A percentile compares a stretch with the other conserved stretches of the same genome.
Evolutionary conservation across 306 rosid genomes (phyloP).

Genomic region (Glycine tomentella): DNA sequence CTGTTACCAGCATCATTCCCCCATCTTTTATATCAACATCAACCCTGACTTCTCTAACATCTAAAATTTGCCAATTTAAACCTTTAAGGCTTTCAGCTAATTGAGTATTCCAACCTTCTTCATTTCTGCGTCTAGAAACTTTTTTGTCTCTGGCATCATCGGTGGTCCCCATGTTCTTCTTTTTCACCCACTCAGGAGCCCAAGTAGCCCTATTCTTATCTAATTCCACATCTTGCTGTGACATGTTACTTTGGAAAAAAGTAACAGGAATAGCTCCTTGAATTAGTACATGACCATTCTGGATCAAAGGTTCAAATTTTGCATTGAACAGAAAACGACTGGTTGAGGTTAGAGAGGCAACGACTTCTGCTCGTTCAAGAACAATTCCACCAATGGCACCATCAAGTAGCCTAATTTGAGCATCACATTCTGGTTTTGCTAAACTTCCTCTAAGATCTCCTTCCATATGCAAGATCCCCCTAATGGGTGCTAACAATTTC

Average conservation of each 20-base stretch:
- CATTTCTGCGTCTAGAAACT: conserved; percentile 70
- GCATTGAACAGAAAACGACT: conserved; percentile 92
- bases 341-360: conserved; percentile 86
- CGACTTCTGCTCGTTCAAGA: conserved; percentile 92
- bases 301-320: conserved; percentile 85
- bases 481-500: conserved; percentile 77
- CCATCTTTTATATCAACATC: conserved; percentile 95
- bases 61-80: conserved; percentile 79
- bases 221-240: conserved; percentile 62
- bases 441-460: conserved; percentile 96
- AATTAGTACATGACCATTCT: conserved; percentile 86
- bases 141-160: conserved; percentile 64
- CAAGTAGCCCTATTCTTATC: conserved; percentile 59
- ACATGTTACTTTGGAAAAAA: conserved; percentile 63
- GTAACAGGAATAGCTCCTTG: conserved; percentile 91
- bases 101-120: conserved; percentile 79
- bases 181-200: conserved; percentile 79
- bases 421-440: conserved; percentile 94
- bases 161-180: conserved; percentile 53
- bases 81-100: conserved; percentile 87
- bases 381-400: conserved; percentile 90
- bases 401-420: conserved; percentile 95
- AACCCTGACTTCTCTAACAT: conserved; percentile 86
- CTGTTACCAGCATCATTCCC: conserved; percentile 94
- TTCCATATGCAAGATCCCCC: conserved; percentile 96